Conservation (phyloP, 306 rosid species). For the Inga oerstediana region DNA sequence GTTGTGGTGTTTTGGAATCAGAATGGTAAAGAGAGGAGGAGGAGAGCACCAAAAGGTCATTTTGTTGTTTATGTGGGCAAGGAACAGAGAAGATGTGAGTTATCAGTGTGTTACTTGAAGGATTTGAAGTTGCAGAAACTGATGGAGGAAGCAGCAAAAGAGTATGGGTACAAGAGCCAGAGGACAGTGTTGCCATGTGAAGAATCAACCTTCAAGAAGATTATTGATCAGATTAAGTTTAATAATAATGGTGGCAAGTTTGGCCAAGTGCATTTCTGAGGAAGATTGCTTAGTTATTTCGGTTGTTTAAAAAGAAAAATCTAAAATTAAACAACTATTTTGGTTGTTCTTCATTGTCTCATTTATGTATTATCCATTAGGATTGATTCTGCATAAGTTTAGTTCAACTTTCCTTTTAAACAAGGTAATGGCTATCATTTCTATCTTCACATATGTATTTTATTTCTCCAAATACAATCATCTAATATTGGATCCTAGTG, state of each 20-base stretch:
- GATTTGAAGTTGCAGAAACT: constrained; percentile 35
- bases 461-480: not conserved
- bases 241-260: not conserved
- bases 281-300: not conserved
- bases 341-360: not conserved
- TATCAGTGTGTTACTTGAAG: constrained; percentile 44
- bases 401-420: not conserved
- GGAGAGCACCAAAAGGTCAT: constrained; percentile 47
- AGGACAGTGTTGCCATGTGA: constrained; percentile 48
- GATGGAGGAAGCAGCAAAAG: constrained; percentile 47
- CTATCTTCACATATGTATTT: not conserved
- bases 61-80: constrained; percentile 52
- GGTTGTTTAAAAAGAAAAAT: not conserved
- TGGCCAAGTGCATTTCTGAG: not conserved
- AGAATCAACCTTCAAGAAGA: constrained; percentile 38
- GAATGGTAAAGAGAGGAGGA: not conserved
- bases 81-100: constrained; percentile 37
- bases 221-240: not conserved
- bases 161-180: constrained; percentile 27
- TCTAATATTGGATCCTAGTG: not conserved
- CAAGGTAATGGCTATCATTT: not conserved
- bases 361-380: too few species aligned
- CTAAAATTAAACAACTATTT: too few species aligned
- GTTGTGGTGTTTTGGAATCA: not conserved
- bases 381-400: not conserved